Percentiles rank a stretch among this genome's conserved stretches.
These are phyloP conservation scores for Voacanga thouarsii DNA, from an alignment of 257 asterid species.

Conservation along the genomic window DNA sequence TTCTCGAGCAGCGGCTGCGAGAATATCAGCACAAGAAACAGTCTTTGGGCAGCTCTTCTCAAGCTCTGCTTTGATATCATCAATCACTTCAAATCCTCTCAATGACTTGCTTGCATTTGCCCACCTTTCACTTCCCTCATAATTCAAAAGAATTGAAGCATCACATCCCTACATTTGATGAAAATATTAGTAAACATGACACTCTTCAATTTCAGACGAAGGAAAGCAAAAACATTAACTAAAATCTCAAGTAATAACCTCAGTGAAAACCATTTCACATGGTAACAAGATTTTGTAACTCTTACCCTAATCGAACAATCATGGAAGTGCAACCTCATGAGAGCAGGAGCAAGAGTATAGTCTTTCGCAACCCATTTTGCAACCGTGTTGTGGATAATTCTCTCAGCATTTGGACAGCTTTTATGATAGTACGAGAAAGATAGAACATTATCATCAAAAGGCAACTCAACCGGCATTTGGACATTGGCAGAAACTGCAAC, in stretches of 20 bases:
- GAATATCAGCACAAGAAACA: constrained; percentile 85
- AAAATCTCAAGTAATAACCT: too few relatives aligned
- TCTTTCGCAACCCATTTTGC: constrained; percentile 53
- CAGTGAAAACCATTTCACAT: background rate
- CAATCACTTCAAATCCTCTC: constrained; percentile 60
- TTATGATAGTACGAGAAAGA: constrained; percentile 33
- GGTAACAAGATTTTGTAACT: background rate
- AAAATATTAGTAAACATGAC: background rate
- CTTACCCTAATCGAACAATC: constrained; percentile 77
- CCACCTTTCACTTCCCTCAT: constrained; percentile 56
- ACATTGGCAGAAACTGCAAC: constrained; percentile 11
- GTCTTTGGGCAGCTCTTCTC: constrained; percentile 62
- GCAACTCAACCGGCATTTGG: background rate
- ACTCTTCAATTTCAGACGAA: too few relatives aligned
- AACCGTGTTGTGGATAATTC: constrained; percentile 47
- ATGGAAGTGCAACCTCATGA: constrained; percentile 78
- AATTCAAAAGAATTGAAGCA: constrained; percentile 57
- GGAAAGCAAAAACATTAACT: too few relatives aligned
- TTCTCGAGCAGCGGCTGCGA: constrained; percentile 65
- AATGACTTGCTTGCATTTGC: constrained; percentile 56
- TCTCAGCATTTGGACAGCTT: constrained; percentile 60
- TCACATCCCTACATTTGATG: constrained; percentile 66
- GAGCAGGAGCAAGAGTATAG: constrained; percentile 56
- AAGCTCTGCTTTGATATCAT: constrained; percentile 59
- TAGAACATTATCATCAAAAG: constrained; percentile 23